These are phyloP conservation scores for Platanus orientalis DNA, from an alignment of 164 flowering plant species.

Conservation along the genomic window DNA sequence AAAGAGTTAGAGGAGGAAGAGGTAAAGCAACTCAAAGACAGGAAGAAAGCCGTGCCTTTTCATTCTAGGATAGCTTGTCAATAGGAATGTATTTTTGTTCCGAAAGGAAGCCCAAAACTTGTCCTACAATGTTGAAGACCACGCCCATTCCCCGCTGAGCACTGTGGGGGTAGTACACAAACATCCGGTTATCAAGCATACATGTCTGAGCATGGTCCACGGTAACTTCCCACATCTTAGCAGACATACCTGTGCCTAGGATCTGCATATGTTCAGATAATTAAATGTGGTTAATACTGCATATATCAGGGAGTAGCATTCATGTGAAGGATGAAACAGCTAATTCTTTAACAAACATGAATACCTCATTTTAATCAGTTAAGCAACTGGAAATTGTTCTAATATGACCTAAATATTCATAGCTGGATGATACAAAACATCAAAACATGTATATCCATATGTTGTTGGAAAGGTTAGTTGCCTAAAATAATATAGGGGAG, in stretches of 20 bases:
- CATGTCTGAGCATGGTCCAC: constrained; percentile 79
- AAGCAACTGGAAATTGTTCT: too few species aligned
- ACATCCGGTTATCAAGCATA: constrained; percentile 37
- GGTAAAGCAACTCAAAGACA: neutral
- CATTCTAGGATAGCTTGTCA: constrained; percentile 52
- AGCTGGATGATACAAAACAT: too few species aligned
- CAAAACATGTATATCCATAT: too few species aligned
- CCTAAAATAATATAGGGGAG: too few species aligned
- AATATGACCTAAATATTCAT: too few species aligned
- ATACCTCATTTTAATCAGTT: too few species aligned
- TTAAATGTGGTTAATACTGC: neutral
- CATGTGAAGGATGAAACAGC: neutral
- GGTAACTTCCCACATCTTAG: constrained; percentile 73
- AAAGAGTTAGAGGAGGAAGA: constrained; percentile 3
- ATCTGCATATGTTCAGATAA: constrained; percentile 36
- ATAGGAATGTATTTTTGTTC: constrained; percentile 39
- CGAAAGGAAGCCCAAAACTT: constrained; percentile 46
- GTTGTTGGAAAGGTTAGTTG: too few species aligned
- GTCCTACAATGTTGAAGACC: constrained; percentile 65
- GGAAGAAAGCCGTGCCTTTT: constrained; percentile 43
- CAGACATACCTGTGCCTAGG: constrained; percentile 71
- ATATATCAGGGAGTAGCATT: neutral
- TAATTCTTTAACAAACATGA: neutral
- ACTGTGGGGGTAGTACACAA: constrained; percentile 35
- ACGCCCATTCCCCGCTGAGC: constrained; percentile 44